Conservation (phyloP, 805 yeast genomes). For the Huiozyma naganishii region DNA sequence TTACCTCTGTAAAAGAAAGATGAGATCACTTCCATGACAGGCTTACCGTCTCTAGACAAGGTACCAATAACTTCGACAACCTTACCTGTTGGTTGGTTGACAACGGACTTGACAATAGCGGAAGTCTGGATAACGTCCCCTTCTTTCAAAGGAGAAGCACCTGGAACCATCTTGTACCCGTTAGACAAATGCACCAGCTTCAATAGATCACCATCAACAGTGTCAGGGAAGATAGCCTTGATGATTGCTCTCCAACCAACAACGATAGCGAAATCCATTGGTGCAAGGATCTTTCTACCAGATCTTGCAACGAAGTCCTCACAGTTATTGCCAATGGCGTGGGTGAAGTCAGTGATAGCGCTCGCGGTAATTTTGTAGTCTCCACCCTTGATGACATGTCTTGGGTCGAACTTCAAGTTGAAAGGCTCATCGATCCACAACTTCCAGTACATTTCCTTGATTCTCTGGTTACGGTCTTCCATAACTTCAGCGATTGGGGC, state of each 20-base stretch:
- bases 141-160: slow-evolving; percentile 77
- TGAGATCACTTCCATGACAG: slow-evolving; percentile 90
- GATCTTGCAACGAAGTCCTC: slow-evolving; percentile 89
- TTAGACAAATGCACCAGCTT: slow-evolving; percentile 90
- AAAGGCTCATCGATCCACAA: slow-evolving; percentile 79
- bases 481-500: slow-evolving; percentile 88
- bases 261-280: slow-evolving; percentile 98
- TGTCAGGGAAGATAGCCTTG: slow-evolving; percentile 93
- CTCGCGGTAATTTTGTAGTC: slow-evolving; percentile 57
- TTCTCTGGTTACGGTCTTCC: slow-evolving; percentile 84
- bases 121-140: slow-evolving; percentile 77
- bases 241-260: slow-evolving; percentile 98
- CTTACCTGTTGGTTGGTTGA: slow-evolving; percentile 88
- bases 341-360: slow-evolving; percentile 85
- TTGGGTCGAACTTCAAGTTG: slow-evolving; percentile 54
- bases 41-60: slow-evolving; percentile 58
- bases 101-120: slow-evolving; percentile 80
- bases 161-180: slow-evolving; percentile 87
- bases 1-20: slow-evolving; percentile 94
- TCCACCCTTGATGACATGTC: slow-evolving; percentile 60
- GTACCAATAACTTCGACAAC: slow-evolving; percentile 92
- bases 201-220: slow-evolving; percentile 92
- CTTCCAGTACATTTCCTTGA: slow-evolving; percentile 94
- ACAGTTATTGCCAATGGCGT: slow-evolving; percentile 93
- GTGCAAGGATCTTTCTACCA: slow-evolving; percentile 78